phyloP scores from a whole-genome alignment of 164 flowering plant genomes.

The Cinnamomum micranthum region DNA sequence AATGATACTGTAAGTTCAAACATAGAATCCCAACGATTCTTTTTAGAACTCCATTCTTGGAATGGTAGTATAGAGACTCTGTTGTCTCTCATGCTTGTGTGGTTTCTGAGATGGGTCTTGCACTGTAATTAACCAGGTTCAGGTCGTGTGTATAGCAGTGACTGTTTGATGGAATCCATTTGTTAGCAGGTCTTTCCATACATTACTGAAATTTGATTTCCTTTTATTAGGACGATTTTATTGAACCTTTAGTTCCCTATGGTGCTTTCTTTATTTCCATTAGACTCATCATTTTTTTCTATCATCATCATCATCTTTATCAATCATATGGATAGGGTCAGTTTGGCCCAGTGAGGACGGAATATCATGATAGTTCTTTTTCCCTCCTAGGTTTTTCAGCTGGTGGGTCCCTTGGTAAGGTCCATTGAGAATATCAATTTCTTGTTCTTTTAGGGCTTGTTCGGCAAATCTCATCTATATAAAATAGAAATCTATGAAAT shows the following conservation, averaged over 20 bases:
- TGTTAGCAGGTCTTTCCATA: not conserved
- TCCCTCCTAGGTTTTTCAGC: too few species aligned
- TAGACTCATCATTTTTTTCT: too few species aligned
- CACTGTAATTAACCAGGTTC: not conserved
- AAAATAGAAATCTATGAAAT: too few species aligned
- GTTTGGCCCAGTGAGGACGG: too few species aligned
- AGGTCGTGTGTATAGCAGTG: not conserved
- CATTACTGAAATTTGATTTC: not conserved
- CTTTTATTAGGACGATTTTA: not conserved
- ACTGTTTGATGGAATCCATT: not conserved
- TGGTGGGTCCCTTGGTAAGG: too few species aligned
- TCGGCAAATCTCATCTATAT: too few species aligned
- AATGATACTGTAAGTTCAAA: conserved; percentile 11
- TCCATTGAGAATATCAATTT: too few species aligned
- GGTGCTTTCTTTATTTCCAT: too few species aligned
- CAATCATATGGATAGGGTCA: too few species aligned
- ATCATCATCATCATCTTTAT: too few species aligned
- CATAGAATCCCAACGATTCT: conserved; percentile 23
- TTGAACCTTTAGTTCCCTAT: not conserved
- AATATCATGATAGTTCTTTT: too few species aligned
- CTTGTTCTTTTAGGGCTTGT: too few species aligned
- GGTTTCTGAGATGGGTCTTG: not conserved
- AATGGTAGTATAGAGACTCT: conserved; percentile 7
- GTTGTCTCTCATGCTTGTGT: not conserved
- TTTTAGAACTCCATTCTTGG: conserved; percentile 6